These are phyloP conservation scores for Hypericum perforatum DNA, from an alignment of 345 rosid genomes.

Conservation along the genomic window DNA sequence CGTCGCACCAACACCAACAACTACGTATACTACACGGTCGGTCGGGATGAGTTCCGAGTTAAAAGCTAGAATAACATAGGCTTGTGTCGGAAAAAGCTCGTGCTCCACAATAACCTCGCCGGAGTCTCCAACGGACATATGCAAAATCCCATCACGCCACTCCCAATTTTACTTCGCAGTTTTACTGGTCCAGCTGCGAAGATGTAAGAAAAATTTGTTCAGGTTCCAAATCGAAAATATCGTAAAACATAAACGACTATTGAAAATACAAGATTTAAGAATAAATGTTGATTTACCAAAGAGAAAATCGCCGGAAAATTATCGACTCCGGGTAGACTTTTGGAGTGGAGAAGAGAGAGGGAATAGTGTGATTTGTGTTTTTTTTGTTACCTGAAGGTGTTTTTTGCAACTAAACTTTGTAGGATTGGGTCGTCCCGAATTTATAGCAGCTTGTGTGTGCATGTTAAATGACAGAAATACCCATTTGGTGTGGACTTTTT, in stretches of 20 bases:
- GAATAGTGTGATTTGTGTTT: conserved; percentile 2
- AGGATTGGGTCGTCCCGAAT: conserved; percentile 9
- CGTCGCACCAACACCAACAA: conserved; percentile 1
- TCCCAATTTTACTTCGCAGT: not conserved
- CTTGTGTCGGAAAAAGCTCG: conserved; percentile 98
- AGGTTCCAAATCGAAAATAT: no score
- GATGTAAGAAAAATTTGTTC: no score
- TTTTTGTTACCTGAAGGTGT: conserved; percentile 9
- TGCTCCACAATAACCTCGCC: conserved; percentile 87
- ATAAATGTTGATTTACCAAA: no score
- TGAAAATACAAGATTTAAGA: no score
- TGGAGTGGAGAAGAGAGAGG: not conserved
- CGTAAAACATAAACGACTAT: no score
- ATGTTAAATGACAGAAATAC: conserved; percentile 10
- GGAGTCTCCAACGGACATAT: conserved; percentile 72
- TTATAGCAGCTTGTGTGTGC: conserved; percentile 16
- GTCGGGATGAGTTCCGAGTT: not conserved
- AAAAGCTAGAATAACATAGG: conserved; percentile 60
- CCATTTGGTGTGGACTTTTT: conserved; percentile 14
- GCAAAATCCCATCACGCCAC: conserved; percentile 74
- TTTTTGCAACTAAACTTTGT: conserved; percentile 28
- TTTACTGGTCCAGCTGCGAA: no score
- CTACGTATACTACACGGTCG: no score
- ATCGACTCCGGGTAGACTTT: conserved; percentile 10
- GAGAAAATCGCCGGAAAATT: conserved; percentile 11